Evolutionary conservation across 2,329 filamentous ascomycete genomes (phyloP).

Genomic region (Mycosphaerella sp.): DNA sequence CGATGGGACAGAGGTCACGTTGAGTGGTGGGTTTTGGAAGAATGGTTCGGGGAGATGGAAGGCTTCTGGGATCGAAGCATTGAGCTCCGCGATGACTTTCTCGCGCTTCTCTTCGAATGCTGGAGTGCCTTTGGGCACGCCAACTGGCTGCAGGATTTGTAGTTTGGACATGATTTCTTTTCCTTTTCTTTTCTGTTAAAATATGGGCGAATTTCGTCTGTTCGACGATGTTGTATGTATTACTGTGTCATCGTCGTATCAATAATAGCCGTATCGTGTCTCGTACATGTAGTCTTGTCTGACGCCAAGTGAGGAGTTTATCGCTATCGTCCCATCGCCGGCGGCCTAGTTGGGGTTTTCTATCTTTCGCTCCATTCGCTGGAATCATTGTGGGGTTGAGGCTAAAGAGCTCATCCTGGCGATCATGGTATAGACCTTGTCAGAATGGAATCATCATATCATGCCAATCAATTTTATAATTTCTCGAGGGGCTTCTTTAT

Average conservation of each 20-base stretch:
- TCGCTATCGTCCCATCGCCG: background rate
- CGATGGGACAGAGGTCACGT: constrained; percentile 16
- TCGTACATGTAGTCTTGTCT: background rate
- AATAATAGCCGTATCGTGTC: background rate
- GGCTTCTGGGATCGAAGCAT: constrained; percentile 7
- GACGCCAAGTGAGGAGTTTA: background rate
- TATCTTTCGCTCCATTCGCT: background rate
- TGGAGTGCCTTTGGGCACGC: constrained; percentile 2
- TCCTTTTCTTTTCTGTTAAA: background rate
- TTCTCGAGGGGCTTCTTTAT: no score
- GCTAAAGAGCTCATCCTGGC: background rate
- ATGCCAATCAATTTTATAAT: no score
- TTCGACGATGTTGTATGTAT: background rate
- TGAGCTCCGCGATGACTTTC: constrained; percentile 5
- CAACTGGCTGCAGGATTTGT: constrained; percentile 7
- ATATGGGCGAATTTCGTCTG: background rate
- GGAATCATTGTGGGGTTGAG: background rate
- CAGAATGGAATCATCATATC: background rate
- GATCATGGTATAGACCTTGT: background rate
- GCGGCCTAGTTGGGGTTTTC: background rate
- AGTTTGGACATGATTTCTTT: background rate
- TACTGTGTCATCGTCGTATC: background rate
- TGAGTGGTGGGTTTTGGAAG: constrained; percentile 4
- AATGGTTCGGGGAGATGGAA: constrained; percentile 5
- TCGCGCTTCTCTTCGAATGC: constrained; percentile 7